These are phyloP conservation scores for Rhynchospora tenuis DNA, from an alignment of 176 grass and related monocot species.

Conservation along the genomic window DNA sequence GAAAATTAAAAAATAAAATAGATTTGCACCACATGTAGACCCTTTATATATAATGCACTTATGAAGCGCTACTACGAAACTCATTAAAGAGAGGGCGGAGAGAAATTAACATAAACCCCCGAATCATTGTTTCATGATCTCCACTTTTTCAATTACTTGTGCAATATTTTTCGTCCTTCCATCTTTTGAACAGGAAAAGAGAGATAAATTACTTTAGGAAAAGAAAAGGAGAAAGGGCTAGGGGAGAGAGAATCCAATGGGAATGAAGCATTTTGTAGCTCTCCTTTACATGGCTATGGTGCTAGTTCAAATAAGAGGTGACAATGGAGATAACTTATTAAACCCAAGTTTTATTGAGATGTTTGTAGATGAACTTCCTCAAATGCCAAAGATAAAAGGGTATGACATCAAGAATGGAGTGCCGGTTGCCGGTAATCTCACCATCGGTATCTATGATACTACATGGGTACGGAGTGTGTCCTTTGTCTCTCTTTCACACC, in stretches of 20 bases:
- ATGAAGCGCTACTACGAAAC: not conserved
- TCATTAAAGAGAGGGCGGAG: not conserved
- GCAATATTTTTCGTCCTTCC: not conserved
- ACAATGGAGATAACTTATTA: constrained; percentile 7
- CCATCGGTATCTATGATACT: constrained; percentile 13
- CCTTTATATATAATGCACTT: not conserved
- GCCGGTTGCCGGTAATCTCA: constrained; percentile 6
- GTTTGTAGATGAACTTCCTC: constrained; percentile 24
- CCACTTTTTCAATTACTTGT: not conserved
- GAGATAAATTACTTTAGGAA: not conserved
- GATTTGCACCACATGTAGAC: not conserved
- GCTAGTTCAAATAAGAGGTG: not conserved
- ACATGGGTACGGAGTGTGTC: not conserved
- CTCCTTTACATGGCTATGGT: not conserved
- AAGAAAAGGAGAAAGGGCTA: not conserved
- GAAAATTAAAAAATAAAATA: not conserved
- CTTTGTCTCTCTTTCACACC: not conserved
- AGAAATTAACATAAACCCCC: not conserved
- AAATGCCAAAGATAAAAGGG: constrained; percentile 15
- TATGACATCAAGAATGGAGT: constrained; percentile 1
- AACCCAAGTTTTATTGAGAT: constrained; percentile 9
- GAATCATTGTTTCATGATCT: not conserved
- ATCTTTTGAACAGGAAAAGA: not conserved
- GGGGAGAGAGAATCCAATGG: not conserved
- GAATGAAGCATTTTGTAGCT: not conserved